Evolutionary conservation across 2,329 filamentous ascomycete genomes (phyloP), one percentile per base, ranked within the genome.

Genomic region (Monilinia aucupariae): DNA sequence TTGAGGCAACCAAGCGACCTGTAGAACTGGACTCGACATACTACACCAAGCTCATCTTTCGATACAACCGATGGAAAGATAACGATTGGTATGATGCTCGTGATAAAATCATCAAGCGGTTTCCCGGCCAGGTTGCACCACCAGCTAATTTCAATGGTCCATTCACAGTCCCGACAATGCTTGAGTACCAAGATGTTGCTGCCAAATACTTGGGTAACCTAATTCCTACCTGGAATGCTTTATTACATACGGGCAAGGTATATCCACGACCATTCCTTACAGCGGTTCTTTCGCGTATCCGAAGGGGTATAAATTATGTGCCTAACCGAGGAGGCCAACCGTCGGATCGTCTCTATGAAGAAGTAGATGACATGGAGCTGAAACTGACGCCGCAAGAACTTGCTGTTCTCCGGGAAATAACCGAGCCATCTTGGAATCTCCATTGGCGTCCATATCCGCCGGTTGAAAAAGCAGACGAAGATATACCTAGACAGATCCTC

Each of bases 141-240:
- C 69, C 70, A 2, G 41, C 30, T 7, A 71, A 71, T 61, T 69
- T 63, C 37, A 66, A 67, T 27, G 71, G 71, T 2, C 71, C 71
- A 5, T 65, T 68, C 52, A 61, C 65, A 2, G 22, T 64, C 15
- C 54, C 64, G 22, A 53, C 59, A 4, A 39, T 20, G 17, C 49
- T 48, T 2, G 64, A 69, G 25, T 34, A 58, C 12, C 64, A 68
- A 27, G 63, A 67, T 5, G 52, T 49, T 45, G 59, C 52, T 9
- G 48, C 61, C 8, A 39, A 58, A 12, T 50, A 25, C 17, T 41
- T 61, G 45, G 34, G 32, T 12, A 41, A 49, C 13, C 55, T 52
- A 25, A 58, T 43, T 34, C 43, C 25, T 5, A 48, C 37, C 34
- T 62, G 53, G 51, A 27, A 45, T 7, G 37, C 47, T 17, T 37